A percentile compares a stretch with the other conserved stretches of the same genome.
These are phyloP conservation scores for Pythium rhizo-oryzae DNA, from an alignment of 352 stramenopile genomes.

Conservation along the genomic window DNA sequence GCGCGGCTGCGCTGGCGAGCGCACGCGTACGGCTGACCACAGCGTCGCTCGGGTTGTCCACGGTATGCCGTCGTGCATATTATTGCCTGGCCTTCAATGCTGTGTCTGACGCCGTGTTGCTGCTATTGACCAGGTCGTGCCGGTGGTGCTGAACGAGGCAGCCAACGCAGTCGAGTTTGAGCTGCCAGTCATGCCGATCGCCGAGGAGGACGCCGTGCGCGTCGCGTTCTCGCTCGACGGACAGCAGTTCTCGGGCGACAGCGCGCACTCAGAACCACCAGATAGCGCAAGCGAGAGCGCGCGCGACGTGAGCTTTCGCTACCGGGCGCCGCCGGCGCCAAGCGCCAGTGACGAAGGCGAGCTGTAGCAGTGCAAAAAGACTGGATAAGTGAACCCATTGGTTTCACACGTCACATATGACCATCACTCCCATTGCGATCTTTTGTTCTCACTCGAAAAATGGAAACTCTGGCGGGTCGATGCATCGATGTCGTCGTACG, in stretches of 20 bases:
- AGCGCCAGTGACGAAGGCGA: background rate
- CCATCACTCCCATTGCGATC: background rate
- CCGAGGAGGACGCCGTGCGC: conserved; percentile 13
- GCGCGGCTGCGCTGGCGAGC: conserved; percentile 3
- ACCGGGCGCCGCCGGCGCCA: background rate
- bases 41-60: conserved; percentile 23
- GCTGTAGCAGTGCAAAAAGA: background rate
- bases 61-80: conserved; percentile 14
- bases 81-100: background rate
- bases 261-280: background rate
- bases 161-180: conserved; percentile 20
- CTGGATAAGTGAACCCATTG: background rate
- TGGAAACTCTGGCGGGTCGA: background rate
- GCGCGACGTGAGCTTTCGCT: background rate
- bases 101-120: too few species aligned
- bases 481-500: background rate
- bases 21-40: conserved; percentile 31
- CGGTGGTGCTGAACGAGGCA: conserved; percentile 10
- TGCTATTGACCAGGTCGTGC: conserved; percentile 14
- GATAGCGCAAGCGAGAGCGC: background rate
- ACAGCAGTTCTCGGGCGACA: conserved; percentile 24
- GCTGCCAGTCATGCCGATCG: conserved; percentile 19
- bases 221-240: conserved; percentile 28
- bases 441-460: background rate
- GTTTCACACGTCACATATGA: background rate